Conservation (phyloP, 1,284 basidiomycete genomes). For the Tilletia horrida region DNA sequence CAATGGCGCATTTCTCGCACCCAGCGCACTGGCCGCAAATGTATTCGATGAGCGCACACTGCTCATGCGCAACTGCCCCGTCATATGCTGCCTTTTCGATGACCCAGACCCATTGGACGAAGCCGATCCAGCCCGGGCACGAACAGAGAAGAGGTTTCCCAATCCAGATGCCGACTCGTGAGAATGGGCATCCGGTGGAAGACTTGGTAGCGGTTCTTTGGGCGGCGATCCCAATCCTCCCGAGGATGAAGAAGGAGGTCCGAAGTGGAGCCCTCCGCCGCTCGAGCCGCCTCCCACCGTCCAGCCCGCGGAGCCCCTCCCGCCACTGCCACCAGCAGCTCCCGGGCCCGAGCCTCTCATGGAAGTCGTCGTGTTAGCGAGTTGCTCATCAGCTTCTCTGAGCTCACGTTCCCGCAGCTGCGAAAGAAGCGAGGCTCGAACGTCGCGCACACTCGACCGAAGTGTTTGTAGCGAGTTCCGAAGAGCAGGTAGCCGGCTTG, state of each 20-base stretch:
- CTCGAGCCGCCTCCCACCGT: no score
- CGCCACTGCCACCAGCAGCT: background rate
- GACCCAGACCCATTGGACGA: background rate
- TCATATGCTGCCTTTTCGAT: slow-evolving; percentile 1
- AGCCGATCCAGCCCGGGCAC: background rate
- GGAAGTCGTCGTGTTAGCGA: background rate
- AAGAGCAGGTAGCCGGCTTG: slow-evolving; percentile 3
- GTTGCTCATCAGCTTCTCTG: background rate
- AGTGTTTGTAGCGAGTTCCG: background rate
- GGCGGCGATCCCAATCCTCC: slow-evolving; percentile 3
- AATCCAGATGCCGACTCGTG: background rate
- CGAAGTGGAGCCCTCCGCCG: no score
- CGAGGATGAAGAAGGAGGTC: background rate
- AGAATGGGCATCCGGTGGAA: background rate
- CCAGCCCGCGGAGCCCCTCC: background rate
- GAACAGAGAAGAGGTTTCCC: background rate
- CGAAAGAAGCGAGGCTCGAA: background rate
- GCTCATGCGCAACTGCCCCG: slow-evolving; percentile 8
- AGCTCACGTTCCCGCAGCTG: background rate
- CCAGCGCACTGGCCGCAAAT: background rate
- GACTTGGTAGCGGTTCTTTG: background rate
- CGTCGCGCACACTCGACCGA: background rate
- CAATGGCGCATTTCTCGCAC: background rate
- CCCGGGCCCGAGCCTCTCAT: background rate
- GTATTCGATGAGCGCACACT: background rate